Evolutionary conservation across 495 filamentous ascomycete species (phyloP), one percentile per base, ranked within the genome.

Genomic region (Endocarpon pusillum): DNA sequence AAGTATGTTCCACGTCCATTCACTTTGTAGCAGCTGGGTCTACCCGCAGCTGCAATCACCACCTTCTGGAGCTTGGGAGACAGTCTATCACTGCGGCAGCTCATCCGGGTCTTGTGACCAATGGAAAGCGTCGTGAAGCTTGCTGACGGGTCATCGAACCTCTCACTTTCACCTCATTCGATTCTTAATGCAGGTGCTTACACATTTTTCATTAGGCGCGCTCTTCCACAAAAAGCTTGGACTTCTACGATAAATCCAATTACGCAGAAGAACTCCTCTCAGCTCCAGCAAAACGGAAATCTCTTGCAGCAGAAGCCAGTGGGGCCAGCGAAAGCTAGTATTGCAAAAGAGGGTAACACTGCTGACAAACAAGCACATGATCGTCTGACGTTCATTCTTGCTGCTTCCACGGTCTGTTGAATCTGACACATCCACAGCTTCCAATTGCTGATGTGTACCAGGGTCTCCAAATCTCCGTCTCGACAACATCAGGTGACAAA

Each of bases 401-500:
- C 68, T 19, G 71, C 67, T 40, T 69, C 71, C 32, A 66, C 69
- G 42, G 77, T 81, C 66, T 52, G 73, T 58, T 34, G 27, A 32
- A 32, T 10, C 24, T 21, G 14, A 37, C 26, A 34, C 26, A 17
- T 21, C 19, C 28, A 15, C 23, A 21, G 29, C 33, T 9, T 39
- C 32, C 39, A 45, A 27, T 52, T 49, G 19, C 48, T 49, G 28
- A 44, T 40, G 36, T 39, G 18, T 35, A 41, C 7, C 48, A 92
- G 83, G 81, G 81, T 41, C 60, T 73, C 38, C 56, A 58, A 37
- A 64, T 78, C 34, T 71, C 67, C 19, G 59, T 92, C 42, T 78
- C 71, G 10, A 66, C 78, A 10, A 71, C 70, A 43, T 72, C 59
- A 44, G 75, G 77, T 38, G 78, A 83, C 36, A 70, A 75, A 41